A percentile compares a stretch with the other conserved stretches of the same genome.
Conservation (phyloP, 495 filamentous ascomycete species). For the Geopyxis carbonaria region DNA sequence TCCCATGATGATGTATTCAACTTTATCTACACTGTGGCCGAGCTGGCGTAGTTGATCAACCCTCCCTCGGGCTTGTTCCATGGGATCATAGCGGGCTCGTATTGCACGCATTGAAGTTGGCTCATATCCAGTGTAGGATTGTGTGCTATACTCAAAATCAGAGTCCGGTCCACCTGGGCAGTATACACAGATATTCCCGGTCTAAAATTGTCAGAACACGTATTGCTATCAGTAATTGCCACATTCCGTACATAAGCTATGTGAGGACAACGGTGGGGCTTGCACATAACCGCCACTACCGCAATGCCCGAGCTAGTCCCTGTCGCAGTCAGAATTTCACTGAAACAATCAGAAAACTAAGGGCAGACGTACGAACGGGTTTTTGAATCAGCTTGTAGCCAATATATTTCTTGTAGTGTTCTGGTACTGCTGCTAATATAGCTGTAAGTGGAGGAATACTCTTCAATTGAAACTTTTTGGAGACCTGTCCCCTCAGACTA, state of each 20-base stretch:
- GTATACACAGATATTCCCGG: slow-evolving; percentile 97
- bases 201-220: slow-evolving; percentile 37
- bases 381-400: slow-evolving; percentile 89
- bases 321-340: slow-evolving; percentile 22
- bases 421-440: slow-evolving; percentile 92
- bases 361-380: slow-evolving; percentile 54
- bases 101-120: slow-evolving; percentile 97
- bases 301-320: slow-evolving; percentile 90
- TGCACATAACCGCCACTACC: slow-evolving; percentile 99
- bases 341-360: neutral
- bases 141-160: slow-evolving; percentile 96
- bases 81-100: slow-evolving; percentile 90
- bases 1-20: slow-evolving; percentile 99
- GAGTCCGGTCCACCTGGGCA: slow-evolving; percentile 94
- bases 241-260: slow-evolving; percentile 67
- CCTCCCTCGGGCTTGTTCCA: slow-evolving; percentile 87
- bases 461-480: slow-evolving; percentile 76
- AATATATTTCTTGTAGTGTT: slow-evolving; percentile 99
- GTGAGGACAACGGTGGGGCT: slow-evolving; percentile 92
- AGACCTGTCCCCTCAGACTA: slow-evolving; percentile 63
- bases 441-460: slow-evolving; percentile 82
- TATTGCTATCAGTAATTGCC: too few species aligned
- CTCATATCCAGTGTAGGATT: slow-evolving; percentile 96
- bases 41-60: slow-evolving; percentile 92
- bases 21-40: slow-evolving; percentile 94